Evolutionary conservation across 352 stramenopile genomes (phyloP).

Genomic region (Plasmopara viticola): DNA sequence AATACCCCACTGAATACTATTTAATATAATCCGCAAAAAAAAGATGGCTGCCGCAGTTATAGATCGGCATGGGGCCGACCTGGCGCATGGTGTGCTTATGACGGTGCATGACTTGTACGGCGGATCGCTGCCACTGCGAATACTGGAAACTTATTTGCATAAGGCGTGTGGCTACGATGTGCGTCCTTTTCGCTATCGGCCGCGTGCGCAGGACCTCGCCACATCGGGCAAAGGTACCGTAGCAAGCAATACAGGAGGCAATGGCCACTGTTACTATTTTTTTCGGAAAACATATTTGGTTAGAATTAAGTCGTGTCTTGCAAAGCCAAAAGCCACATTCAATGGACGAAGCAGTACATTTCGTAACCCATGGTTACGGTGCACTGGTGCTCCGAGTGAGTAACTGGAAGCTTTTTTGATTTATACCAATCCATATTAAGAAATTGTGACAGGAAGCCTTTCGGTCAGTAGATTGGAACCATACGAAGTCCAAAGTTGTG

Average conservation of each 20-base stretch:
- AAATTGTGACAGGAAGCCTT: slow-evolving; percentile 53
- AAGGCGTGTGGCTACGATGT: slow-evolving; percentile 32
- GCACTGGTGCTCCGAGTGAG: slow-evolving; percentile 54
- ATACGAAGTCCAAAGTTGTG: slow-evolving; percentile 62
- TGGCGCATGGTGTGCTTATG: slow-evolving; percentile 50
- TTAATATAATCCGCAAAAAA: not conserved
- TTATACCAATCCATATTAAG: not conserved
- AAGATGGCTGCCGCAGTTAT: slow-evolving; percentile 42
- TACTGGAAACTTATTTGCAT: slow-evolving; percentile 45
- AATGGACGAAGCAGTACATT: slow-evolving; percentile 47
- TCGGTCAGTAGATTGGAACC: slow-evolving; percentile 61
- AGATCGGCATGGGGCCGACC: slow-evolving; percentile 31
- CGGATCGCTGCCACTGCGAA: slow-evolving; percentile 28
- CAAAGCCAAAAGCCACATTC: slow-evolving; percentile 57
- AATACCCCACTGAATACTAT: too few relatives aligned
- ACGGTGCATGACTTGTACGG: slow-evolving; percentile 68
- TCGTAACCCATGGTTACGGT: slow-evolving; percentile 71
- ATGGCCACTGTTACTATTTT: not conserved
- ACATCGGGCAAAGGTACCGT: slow-evolving; percentile 35
- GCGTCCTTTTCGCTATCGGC: slow-evolving; percentile 43
- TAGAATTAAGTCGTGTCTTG: slow-evolving; percentile 45
- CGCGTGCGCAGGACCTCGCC: slow-evolving; percentile 31
- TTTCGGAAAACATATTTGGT: not conserved
- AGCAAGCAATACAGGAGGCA: not conserved
- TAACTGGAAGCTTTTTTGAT: not conserved